These are phyloP conservation scores for Purpureocillium takamizusanense DNA, from an alignment of 2,329 filamentous ascomycete species.

Conservation along the genomic window DNA sequence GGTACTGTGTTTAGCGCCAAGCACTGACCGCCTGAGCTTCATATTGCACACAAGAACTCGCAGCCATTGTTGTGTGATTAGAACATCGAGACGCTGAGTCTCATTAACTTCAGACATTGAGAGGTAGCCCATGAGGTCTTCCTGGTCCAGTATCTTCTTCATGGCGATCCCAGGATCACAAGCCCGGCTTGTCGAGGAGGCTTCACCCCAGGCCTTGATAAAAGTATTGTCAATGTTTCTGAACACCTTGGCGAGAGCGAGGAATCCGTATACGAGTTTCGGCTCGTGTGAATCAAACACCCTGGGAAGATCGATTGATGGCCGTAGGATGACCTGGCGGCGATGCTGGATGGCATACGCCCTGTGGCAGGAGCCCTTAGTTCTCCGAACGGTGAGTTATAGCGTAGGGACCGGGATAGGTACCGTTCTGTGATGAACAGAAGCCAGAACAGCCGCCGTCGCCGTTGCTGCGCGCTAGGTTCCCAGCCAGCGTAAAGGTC, in stretches of 20 bases:
- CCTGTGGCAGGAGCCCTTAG: constrained; percentile 1
- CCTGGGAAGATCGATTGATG: constrained; percentile 10
- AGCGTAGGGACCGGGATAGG: no score
- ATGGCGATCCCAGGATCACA: constrained; percentile 3
- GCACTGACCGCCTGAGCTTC: constrained; percentile 1
- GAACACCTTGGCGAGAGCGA: constrained; percentile 10
- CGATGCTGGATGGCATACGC: constrained; percentile 12
- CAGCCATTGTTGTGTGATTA: constrained; percentile 12
- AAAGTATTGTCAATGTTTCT: constrained; percentile 6
- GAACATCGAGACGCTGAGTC: constrained; percentile 11
- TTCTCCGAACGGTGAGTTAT: no score
- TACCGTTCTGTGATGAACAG: constrained; percentile 13
- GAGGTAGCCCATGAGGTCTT: not conserved
- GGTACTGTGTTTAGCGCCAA: no score
- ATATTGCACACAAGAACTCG: constrained; percentile 11
- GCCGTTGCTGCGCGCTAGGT: constrained; percentile 6
- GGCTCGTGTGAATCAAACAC: constrained; percentile 11
- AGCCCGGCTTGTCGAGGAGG: no score
- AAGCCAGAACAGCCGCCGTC: constrained; percentile 12
- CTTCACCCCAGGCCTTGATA: no score
- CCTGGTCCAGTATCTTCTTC: not conserved
- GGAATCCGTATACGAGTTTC: constrained; percentile 12
- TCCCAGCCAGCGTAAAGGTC: constrained; percentile 7
- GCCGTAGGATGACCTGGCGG: constrained; percentile 6
- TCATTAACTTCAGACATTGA: constrained; percentile 9